Evolutionary conservation across 805 yeast species (phyloP).

Genomic region (Candida boleticola): DNA sequence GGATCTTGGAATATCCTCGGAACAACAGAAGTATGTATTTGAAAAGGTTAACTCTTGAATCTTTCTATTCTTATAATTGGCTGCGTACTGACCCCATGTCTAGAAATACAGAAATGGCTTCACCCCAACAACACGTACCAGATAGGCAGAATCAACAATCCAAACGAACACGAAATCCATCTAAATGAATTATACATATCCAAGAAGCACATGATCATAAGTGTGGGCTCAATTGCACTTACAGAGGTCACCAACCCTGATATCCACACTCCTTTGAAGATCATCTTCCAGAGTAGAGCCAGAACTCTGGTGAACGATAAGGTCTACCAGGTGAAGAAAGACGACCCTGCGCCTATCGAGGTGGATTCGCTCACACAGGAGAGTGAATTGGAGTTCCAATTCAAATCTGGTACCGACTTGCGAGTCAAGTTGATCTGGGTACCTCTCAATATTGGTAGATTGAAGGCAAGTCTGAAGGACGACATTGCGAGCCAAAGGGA

Average conservation of each 20-base stretch:
- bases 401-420: slow-evolving; percentile 13
- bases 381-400: slow-evolving; percentile 7
- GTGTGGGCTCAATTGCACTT: background rate
- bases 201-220: slow-evolving; percentile 2
- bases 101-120: slow-evolving; percentile 2
- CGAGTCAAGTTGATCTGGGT: slow-evolving; percentile 19
- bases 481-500: background rate
- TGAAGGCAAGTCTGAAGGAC: slow-evolving; percentile 3
- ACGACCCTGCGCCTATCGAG: slow-evolving; percentile 6
- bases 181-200: slow-evolving; percentile 3
- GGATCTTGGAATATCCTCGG: slow-evolving; percentile 5
- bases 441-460: slow-evolving; percentile 16
- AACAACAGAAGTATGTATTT: slow-evolving; percentile 1
- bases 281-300: slow-evolving; percentile 2
- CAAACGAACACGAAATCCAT: slow-evolving; percentile 1
- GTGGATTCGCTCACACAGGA: slow-evolving; percentile 4
- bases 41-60: no score
- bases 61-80: background rate
- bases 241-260: slow-evolving; percentile 3
- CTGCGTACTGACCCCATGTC: background rate
- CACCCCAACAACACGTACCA: slow-evolving; percentile 2
- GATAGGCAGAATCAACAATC: slow-evolving; percentile 1
- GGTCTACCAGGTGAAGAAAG: slow-evolving; percentile 6
- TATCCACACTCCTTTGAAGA: slow-evolving; percentile 1
- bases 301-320: slow-evolving; percentile 3